Evolutionary conservation across 202 grass and related monocot species (phyloP).

Genomic region (Digitaria exilis): DNA sequence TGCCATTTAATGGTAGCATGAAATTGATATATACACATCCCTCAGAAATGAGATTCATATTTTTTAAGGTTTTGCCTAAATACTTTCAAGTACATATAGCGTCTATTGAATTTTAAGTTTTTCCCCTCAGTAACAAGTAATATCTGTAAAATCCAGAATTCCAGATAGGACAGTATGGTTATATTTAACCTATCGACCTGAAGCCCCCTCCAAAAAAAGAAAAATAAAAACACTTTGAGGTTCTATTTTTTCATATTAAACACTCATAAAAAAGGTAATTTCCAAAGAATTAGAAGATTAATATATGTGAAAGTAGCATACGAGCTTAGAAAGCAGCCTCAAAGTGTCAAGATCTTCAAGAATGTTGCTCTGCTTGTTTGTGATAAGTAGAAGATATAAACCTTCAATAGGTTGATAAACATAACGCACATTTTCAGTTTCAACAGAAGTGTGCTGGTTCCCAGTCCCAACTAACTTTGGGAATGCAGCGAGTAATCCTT

Average conservation of each 20-base stretch:
- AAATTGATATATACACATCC: neutral
- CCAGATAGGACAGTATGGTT: neutral
- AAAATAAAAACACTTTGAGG: no score
- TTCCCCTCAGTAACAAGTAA: neutral
- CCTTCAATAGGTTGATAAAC: conserved; percentile 81
- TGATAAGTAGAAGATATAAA: conserved; percentile 81
- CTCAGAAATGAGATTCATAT: conserved; percentile 15
- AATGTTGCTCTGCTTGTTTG: conserved; percentile 96
- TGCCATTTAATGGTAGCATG: neutral
- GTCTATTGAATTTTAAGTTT: neutral
- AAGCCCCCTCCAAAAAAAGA: no score
- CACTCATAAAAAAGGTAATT: neutral
- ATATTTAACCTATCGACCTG: conserved; percentile 13
- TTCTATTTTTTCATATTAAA: neutral
- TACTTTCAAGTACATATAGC: neutral
- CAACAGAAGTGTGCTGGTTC: conserved; percentile 86
- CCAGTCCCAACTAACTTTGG: conserved; percentile 78
- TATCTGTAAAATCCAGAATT: no score
- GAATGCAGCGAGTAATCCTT: conserved; percentile 85
- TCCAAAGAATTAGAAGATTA: no score
- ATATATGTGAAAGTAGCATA: conserved; percentile 51
- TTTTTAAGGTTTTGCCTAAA: neutral
- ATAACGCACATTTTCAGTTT: conserved; percentile 84
- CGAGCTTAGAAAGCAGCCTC: conserved; percentile 82
- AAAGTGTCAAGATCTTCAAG: conserved; percentile 86